These are phyloP conservation scores for Verticillium longisporum DNA, from an alignment of 2,329 filamentous ascomycete species.

Conservation along the genomic window DNA sequence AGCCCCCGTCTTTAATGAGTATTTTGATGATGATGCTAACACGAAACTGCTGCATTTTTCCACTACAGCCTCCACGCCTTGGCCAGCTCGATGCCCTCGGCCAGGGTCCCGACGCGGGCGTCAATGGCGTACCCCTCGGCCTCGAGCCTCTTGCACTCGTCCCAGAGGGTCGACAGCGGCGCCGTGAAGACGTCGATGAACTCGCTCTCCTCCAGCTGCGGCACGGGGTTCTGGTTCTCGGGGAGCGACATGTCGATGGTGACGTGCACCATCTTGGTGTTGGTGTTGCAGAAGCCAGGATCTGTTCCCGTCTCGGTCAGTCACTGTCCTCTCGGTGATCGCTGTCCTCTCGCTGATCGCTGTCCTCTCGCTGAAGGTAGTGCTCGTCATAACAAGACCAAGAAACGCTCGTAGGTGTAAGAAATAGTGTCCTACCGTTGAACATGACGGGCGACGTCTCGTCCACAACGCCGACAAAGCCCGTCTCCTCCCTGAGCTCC, in stretches of 20 bases:
- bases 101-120: slow-evolving; percentile 68
- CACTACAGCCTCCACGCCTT: slow-evolving; percentile 42
- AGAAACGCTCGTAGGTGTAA: neutral
- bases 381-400: too few species aligned
- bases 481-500: slow-evolving; percentile 61
- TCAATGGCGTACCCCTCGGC: slow-evolving; percentile 71
- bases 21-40: too few species aligned
- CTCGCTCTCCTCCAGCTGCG: slow-evolving; percentile 70
- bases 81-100: slow-evolving; percentile 70
- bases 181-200: slow-evolving; percentile 76
- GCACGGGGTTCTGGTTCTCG: slow-evolving; percentile 62
- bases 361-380: too few species aligned
- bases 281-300: slow-evolving; percentile 61
- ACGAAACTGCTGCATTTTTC: too few species aligned
- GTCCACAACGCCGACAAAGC: slow-evolving; percentile 49
- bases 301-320: slow-evolving; percentile 24
- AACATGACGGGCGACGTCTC: slow-evolving; percentile 61
- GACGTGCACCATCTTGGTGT: slow-evolving; percentile 65
- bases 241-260: slow-evolving; percentile 62
- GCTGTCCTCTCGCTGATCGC: too few species aligned
- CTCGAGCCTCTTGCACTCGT: slow-evolving; percentile 60
- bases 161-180: slow-evolving; percentile 56
- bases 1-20: too few species aligned
- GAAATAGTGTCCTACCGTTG: slow-evolving; percentile 34
- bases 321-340: too few species aligned